A percentile compares a stretch with the other conserved stretches of the same genome.
Evolutionary conservation across 768 basidiomycete species (phyloP).

Genomic region (Boletus rubroflammeus): DNA sequence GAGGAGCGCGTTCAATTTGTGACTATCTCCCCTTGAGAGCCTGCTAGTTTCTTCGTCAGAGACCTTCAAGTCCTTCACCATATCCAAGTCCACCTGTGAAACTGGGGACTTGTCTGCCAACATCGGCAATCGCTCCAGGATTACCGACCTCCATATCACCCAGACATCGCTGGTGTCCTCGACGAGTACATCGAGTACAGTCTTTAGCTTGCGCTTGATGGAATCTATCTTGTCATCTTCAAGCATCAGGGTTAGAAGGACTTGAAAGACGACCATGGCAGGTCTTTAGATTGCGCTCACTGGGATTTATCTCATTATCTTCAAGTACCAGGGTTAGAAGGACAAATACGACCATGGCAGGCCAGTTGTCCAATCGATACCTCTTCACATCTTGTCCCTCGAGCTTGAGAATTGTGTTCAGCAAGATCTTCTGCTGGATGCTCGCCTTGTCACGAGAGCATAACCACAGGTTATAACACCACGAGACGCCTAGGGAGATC

Average conservation of each 20-base stretch:
- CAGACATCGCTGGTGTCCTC: slow-evolving; percentile 3
- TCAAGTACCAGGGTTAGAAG: slow-evolving; percentile 6
- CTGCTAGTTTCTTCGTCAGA: background rate
- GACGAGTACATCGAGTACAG: background rate
- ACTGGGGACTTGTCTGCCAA: background rate
- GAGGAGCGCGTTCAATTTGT: background rate
- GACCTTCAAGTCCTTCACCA: background rate
- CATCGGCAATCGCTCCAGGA: background rate
- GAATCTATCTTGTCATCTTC: background rate
- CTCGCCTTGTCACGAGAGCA: slow-evolving; percentile 31
- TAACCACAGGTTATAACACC: slow-evolving; percentile 30
- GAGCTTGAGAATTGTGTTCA: background rate
- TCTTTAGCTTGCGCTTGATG: background rate
- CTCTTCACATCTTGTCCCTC: background rate
- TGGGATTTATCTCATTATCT: background rate
- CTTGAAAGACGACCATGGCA: slow-evolving; percentile 4
- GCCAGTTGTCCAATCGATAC: slow-evolving; percentile 4
- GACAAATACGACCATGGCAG: slow-evolving; percentile 10
- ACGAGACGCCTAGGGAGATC: slow-evolving; percentile 23
- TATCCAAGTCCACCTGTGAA: background rate
- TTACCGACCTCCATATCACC: background rate
- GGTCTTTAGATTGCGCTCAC: background rate
- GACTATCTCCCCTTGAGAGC: background rate
- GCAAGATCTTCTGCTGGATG: slow-evolving; percentile 10
- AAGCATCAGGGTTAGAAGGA: slow-evolving; percentile 3